Evolutionary conservation across 805 yeast genomes (phyloP).

Genomic region (Myxozyma sirexii): DNA sequence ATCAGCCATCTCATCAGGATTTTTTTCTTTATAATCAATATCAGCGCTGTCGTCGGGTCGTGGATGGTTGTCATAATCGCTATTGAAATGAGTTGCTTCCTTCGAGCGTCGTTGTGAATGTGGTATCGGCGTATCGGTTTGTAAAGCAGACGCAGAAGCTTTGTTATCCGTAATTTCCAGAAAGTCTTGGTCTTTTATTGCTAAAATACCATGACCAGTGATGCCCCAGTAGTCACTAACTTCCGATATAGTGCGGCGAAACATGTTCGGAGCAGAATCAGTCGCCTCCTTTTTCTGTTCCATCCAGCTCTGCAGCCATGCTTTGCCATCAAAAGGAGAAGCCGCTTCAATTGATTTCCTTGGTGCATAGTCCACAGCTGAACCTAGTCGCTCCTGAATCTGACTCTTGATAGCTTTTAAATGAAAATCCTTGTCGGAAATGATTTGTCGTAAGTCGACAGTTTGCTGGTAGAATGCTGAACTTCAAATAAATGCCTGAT

Average conservation of each 20-base stretch:
- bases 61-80: not conserved
- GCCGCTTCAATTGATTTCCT: conserved; percentile 8
- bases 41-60: not conserved
- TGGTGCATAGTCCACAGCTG: conserved; percentile 9
- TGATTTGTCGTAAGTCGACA: not conserved
- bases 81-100: not conserved
- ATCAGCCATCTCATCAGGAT: not conserved
- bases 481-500: not conserved
- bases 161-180: not conserved
- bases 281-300: not conserved
- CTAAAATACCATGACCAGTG: not conserved
- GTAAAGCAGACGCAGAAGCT: not conserved
- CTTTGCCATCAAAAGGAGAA: conserved; percentile 1
- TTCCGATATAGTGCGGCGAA: not conserved
- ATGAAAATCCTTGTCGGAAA: conserved; percentile 22
- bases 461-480: conserved; percentile 6
- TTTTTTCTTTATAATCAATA: too few species aligned
- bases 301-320: conserved; percentile 15
- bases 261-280: not conserved
- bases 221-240: conserved; percentile 6
- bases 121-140: not conserved
- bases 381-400: conserved; percentile 6
- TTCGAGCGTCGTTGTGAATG: not conserved
- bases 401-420: conserved; percentile 6
- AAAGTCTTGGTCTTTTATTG: not conserved